A percentile compares a stretch with the other conserved stretches of the same genome.
Evolutionary conservation across 345 rosid species (phyloP).

Genomic region (Carallia brachiata): DNA sequence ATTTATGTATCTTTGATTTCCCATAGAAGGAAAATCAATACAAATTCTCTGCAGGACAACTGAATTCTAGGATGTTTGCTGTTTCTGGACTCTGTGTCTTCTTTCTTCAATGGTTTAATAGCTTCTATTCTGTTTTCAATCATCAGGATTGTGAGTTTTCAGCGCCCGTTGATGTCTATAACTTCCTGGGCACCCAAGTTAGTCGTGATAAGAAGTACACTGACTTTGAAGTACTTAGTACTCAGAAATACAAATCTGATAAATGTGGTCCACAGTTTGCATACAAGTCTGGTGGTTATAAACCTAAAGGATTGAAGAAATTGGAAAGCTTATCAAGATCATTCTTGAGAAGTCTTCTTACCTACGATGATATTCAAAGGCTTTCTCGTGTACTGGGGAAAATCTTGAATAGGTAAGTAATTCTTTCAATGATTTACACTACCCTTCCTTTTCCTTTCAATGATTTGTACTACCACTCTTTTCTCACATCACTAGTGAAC

Average conservation of each 20-base stretch:
- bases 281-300: constrained; percentile 26
- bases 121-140: neutral
- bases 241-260: constrained; percentile 30
- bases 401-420: constrained; percentile 67
- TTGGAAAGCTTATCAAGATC: constrained; percentile 37
- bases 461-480: neutral
- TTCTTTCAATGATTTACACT: neutral
- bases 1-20: neutral
- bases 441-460: neutral
- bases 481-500: neutral
- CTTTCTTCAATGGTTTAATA: constrained; percentile 9
- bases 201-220: constrained; percentile 25
- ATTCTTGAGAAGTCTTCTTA: constrained; percentile 28
- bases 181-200: constrained; percentile 41
- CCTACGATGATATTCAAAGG: constrained; percentile 47
- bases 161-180: constrained; percentile 53
- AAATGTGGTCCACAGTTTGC: constrained; percentile 28
- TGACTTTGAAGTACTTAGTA: constrained; percentile 27
- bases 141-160: constrained; percentile 48
- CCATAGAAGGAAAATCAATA: neutral
- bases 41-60: neutral
- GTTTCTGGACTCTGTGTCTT: neutral
- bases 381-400: constrained; percentile 44
- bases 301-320: constrained; percentile 30
- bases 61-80: neutral